These are phyloP conservation scores for Gleditsia sinensis DNA, from an alignment of 306 rosid genomes.

Conservation along the genomic window DNA sequence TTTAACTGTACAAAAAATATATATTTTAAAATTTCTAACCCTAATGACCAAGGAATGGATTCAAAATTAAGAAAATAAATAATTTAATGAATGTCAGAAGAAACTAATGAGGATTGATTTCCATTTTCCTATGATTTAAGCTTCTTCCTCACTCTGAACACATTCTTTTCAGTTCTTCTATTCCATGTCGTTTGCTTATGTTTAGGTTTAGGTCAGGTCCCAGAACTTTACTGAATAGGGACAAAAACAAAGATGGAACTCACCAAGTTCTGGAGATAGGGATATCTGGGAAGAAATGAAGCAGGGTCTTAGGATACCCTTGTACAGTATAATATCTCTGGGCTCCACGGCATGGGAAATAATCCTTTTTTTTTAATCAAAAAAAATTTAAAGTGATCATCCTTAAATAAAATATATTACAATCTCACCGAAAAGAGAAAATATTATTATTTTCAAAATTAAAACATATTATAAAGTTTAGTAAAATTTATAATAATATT, in stretches of 20 bases:
- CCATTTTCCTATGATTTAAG: constrained; percentile 7
- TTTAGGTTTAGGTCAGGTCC: no score
- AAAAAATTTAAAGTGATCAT: no score
- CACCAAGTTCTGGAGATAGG: constrained; percentile 28
- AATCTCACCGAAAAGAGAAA: neutral
- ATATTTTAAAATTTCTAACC: no score
- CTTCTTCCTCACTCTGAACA: constrained; percentile 23
- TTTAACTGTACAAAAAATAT: no score
- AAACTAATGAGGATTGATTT: neutral
- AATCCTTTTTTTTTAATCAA: neutral
- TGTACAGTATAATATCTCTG: constrained; percentile 20
- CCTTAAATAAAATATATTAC: neutral
- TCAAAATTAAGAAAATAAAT: constrained; percentile 15
- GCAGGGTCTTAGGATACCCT: no score
- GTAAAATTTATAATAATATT: no score
- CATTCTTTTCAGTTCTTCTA: constrained; percentile 30
- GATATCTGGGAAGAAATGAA: constrained; percentile 16
- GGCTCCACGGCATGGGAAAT: constrained; percentile 38
- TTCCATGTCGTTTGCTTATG: no score
- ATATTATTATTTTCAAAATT: no score
- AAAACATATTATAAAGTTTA: no score
- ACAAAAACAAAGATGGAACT: constrained; percentile 33
- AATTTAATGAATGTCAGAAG: constrained; percentile 25
- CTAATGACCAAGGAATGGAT: no score
- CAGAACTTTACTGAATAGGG: no score